Conservation (phyloP, 2,329 filamentous ascomycete species). For the Xenoacremonium recifei region DNA sequence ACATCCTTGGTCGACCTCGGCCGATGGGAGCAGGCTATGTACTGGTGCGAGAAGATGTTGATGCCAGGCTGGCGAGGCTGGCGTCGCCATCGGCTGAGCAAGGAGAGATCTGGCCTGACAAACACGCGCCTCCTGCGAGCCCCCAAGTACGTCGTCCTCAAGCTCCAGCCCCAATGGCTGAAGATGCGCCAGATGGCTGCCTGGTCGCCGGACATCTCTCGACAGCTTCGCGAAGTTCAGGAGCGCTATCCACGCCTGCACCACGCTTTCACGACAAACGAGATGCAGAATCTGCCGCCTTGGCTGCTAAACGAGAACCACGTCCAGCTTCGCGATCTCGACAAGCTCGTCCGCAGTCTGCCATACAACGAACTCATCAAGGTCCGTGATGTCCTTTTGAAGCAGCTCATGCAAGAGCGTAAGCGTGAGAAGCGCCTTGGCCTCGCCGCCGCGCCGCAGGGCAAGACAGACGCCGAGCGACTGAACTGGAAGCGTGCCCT, state of each 20-base stretch:
- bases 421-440: constrained; percentile 18
- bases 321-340: constrained; percentile 28
- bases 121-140: constrained; percentile 32
- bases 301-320: constrained; percentile 22
- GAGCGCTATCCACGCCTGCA: constrained; percentile 39
- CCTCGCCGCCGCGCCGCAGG: background rate
- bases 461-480: constrained; percentile 4
- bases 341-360: constrained; percentile 27
- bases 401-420: constrained; percentile 16
- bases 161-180: constrained; percentile 49
- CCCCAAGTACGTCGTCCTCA: constrained; percentile 42
- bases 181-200: constrained; percentile 46
- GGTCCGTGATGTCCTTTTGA: constrained; percentile 17
- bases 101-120: constrained; percentile 37
- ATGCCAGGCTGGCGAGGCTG: constrained; percentile 81
- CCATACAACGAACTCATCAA: constrained; percentile 30
- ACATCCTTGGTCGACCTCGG: constrained; percentile 62
- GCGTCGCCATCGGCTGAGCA: constrained; percentile 31
- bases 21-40: constrained; percentile 66
- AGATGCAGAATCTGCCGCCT: constrained; percentile 27
- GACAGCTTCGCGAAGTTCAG: constrained; percentile 37
- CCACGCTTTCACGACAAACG: constrained; percentile 37
- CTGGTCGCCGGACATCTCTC: constrained; percentile 48
- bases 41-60: constrained; percentile 71
- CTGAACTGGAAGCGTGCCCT: constrained; percentile 18